Conservation (phyloP, 1,139 yeast species). For the Yamadazyma trypodendri region DNA sequence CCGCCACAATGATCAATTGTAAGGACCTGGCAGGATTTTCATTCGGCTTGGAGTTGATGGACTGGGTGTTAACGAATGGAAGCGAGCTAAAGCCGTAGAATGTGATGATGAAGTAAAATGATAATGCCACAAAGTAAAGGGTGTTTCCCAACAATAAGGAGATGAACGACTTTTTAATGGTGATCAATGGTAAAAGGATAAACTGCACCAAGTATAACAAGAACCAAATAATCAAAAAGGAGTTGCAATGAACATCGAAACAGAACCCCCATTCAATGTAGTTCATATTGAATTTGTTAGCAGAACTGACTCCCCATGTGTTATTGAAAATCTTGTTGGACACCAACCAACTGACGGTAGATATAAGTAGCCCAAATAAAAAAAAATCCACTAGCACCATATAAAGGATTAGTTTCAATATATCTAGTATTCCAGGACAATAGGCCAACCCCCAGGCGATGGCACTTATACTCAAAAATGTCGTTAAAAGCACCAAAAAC, state of each 20-base stretch:
- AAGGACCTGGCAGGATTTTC: slow-evolving; percentile 45
- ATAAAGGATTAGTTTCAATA: slow-evolving; percentile 63
- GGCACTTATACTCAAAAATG: slow-evolving; percentile 68
- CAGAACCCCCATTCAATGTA: slow-evolving; percentile 92
- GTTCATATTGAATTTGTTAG: slow-evolving; percentile 36
- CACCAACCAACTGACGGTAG: slow-evolving; percentile 72
- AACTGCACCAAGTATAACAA: slow-evolving; percentile 75
- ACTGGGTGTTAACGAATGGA: slow-evolving; percentile 70
- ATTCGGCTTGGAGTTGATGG: slow-evolving; percentile 24
- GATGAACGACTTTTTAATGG: slow-evolving; percentile 57
- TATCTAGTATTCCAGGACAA: slow-evolving; percentile 59
- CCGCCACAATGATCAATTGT: slow-evolving; percentile 40
- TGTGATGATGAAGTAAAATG: slow-evolving; percentile 75
- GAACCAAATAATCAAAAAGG: slow-evolving; percentile 81
- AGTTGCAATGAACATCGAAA: slow-evolving; percentile 89
- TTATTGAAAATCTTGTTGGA: slow-evolving; percentile 61
- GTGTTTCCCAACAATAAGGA: slow-evolving; percentile 74
- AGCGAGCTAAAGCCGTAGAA: slow-evolving; percentile 86
- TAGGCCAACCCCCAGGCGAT: slow-evolving; percentile 90
- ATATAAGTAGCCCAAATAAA: slow-evolving; percentile 63
- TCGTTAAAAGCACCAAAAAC: slow-evolving; percentile 68
- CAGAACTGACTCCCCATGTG: slow-evolving; percentile 31
- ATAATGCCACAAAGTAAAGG: slow-evolving; percentile 67
- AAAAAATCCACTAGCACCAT: slow-evolving; percentile 87
- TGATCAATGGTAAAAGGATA: slow-evolving; percentile 67